A percentile compares a stretch with the other conserved stretches of the same genome.
Evolutionary conservation across 1,284 basidiomycete genomes (phyloP).

Genomic region (Peniophora sp.): DNA sequence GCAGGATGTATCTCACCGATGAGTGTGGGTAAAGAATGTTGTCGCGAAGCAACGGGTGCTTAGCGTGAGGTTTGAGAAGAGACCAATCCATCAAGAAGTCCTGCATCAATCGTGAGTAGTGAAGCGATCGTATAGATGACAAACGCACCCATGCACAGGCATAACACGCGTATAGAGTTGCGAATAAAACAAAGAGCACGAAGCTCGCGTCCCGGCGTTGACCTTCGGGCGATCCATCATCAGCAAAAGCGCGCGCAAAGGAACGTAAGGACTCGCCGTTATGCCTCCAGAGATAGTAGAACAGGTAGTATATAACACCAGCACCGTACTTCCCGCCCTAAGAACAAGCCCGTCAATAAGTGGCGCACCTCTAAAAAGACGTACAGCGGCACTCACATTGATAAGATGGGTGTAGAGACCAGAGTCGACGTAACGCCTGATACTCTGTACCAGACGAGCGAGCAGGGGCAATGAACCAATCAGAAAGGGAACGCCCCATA

Average conservation of each 20-base stretch:
- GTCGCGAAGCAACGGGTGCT: slow-evolving; percentile 61
- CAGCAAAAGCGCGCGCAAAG: slow-evolving; percentile 9
- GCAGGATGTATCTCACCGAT: slow-evolving; percentile 34
- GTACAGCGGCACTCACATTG: slow-evolving; percentile 14
- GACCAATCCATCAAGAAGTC: slow-evolving; percentile 83
- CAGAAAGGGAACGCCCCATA: not conserved
- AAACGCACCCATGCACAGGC: slow-evolving; percentile 67
- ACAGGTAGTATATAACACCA: slow-evolving; percentile 55
- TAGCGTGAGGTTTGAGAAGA: slow-evolving; percentile 52
- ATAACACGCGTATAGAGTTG: slow-evolving; percentile 61
- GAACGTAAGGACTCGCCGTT: slow-evolving; percentile 33
- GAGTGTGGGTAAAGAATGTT: slow-evolving; percentile 67
- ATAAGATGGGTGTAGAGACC: not conserved
- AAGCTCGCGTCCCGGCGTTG: slow-evolving; percentile 38
- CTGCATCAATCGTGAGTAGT: slow-evolving; percentile 27
- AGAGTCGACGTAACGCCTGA: not conserved
- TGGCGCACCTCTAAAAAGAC: not conserved
- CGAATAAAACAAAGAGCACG: slow-evolving; percentile 58
- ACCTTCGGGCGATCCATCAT: slow-evolving; percentile 19
- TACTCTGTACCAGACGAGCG: not conserved
- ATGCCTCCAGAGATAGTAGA: slow-evolving; percentile 71
- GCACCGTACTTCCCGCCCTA: slow-evolving; percentile 77
- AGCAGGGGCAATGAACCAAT: not conserved
- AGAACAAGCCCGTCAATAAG: not conserved
- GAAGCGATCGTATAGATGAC: not conserved